A percentile compares a stretch with the other conserved stretches of the same genome.
Conservation (phyloP, 2,329 filamentous ascomycete species). For the Xylariaceae sp. region DNA sequence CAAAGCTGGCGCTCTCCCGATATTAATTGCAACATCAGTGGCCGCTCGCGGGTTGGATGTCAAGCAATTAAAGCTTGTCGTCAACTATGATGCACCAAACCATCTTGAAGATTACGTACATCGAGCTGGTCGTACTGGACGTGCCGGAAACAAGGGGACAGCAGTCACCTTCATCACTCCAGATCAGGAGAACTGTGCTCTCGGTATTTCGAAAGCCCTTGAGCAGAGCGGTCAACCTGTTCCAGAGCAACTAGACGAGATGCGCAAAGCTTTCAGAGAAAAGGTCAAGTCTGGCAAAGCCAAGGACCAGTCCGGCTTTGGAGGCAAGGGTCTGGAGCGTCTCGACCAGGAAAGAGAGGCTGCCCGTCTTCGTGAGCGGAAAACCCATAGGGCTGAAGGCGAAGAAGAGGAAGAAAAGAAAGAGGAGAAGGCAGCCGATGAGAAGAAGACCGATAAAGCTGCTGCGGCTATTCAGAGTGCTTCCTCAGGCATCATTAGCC, state of each 20-base stretch:
- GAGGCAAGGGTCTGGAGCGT: slow-evolving; percentile 90
- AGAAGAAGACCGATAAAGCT: slow-evolving; percentile 74
- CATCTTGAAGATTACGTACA: slow-evolving; percentile 98
- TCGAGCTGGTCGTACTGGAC: slow-evolving; percentile 88
- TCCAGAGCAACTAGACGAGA: slow-evolving; percentile 71
- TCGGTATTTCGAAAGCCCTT: slow-evolving; percentile 89
- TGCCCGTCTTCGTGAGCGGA: slow-evolving; percentile 83
- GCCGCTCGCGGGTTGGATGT: slow-evolving; percentile 95
- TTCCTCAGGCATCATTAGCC: slow-evolving; percentile 62
- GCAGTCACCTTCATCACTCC: slow-evolving; percentile 94
- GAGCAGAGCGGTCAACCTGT: slow-evolving; percentile 87
- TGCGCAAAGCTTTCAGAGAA: slow-evolving; percentile 77
- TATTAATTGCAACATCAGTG: slow-evolving; percentile 93
- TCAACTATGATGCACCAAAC: slow-evolving; percentile 94
- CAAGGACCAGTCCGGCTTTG: slow-evolving; percentile 89
- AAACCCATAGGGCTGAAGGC: slow-evolving; percentile 87
- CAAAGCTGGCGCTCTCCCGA: slow-evolving; percentile 87
- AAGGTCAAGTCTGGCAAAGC: slow-evolving; percentile 94
- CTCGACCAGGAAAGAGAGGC: slow-evolving; percentile 91
- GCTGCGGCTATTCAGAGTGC: slow-evolving; percentile 70
- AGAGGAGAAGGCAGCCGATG: slow-evolving; percentile 72
- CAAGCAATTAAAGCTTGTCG: slow-evolving; percentile 91
- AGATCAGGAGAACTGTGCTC: slow-evolving; percentile 88
- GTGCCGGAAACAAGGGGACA: slow-evolving; percentile 92
- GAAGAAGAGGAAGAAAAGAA: slow-evolving; percentile 78